phyloP scores from a whole-genome alignment of 2,329 filamentous ascomycete genomes.

The Colletotrichum euphorbiae region DNA sequence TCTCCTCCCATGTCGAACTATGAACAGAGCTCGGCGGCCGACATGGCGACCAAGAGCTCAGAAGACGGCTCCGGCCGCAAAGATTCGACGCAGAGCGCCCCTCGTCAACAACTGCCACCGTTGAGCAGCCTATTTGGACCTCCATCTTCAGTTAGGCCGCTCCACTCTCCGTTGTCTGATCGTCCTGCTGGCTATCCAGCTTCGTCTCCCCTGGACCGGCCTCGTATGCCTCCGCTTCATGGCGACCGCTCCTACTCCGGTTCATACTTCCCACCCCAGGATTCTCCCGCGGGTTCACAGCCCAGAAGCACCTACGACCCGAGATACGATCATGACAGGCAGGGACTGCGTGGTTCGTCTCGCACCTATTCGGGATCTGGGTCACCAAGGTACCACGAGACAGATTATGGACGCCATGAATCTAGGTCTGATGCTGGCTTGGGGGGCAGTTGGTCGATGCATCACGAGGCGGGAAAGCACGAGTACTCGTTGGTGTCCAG shows the following conservation, averaged over 20 bases:
- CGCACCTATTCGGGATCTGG: slow-evolving; percentile 56
- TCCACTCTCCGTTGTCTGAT: slow-evolving; percentile 60
- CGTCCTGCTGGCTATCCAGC: slow-evolving; percentile 56
- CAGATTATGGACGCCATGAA: slow-evolving; percentile 51
- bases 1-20: slow-evolving; percentile 70
- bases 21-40: slow-evolving; percentile 60
- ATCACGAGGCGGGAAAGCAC: slow-evolving; percentile 54
- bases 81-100: slow-evolving; percentile 47
- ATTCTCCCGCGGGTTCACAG: slow-evolving; percentile 53
- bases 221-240: slow-evolving; percentile 52
- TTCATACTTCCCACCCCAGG: slow-evolving; percentile 60
- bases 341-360: slow-evolving; percentile 44
- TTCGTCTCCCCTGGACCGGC: slow-evolving; percentile 61
- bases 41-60: slow-evolving; percentile 56
- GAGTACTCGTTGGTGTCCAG: slow-evolving; percentile 61
- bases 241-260: slow-evolving; percentile 54
- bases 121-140: slow-evolving; percentile 69
- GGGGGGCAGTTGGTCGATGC: slow-evolving; percentile 51
- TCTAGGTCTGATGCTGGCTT: slow-evolving; percentile 52
- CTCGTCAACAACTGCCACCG: slow-evolving; percentile 65
- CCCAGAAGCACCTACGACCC: slow-evolving; percentile 60
- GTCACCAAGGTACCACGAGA: slow-evolving; percentile 58
- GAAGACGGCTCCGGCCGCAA: slow-evolving; percentile 53
- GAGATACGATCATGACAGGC: slow-evolving; percentile 57
- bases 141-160: slow-evolving; percentile 55